A percentile compares a stretch with the other conserved stretches of the same genome.
Conservation (phyloP, 108 stramenopile species). For the Skeletonema potamos region DNA sequence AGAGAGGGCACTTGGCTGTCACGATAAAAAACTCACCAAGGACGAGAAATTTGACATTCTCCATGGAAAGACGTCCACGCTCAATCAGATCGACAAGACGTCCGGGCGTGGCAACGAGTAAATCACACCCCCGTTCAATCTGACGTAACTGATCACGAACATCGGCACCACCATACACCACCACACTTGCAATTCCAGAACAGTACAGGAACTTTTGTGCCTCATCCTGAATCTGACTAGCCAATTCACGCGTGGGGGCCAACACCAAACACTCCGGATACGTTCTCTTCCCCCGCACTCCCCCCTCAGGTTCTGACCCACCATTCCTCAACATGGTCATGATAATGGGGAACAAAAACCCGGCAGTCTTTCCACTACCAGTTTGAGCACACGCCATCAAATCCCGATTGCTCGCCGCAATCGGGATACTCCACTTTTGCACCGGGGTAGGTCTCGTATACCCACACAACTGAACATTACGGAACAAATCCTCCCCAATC, state of each 20-base stretch:
- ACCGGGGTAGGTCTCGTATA: constrained; percentile 97
- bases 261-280: constrained; percentile 91
- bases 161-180: constrained; percentile 95
- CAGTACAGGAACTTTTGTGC: constrained; percentile 94
- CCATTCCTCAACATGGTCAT: constrained; percentile 86
- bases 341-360: constrained; percentile 97
- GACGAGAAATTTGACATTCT: constrained; percentile 83
- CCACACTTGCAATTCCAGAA: constrained; percentile 93
- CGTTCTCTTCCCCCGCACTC: constrained; percentile 46
- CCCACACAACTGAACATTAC: constrained; percentile 91
- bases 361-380: constrained; percentile 96
- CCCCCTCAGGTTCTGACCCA: constrained; percentile 64
- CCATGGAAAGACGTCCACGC: constrained; percentile 88
- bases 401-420: constrained; percentile 88
- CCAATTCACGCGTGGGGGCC: constrained; percentile 98
- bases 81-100: constrained; percentile 95
- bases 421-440: constrained; percentile 98
- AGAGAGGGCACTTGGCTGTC: too few species aligned
- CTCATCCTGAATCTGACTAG: constrained; percentile 97
- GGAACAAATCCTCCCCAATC: constrained; percentile 88
- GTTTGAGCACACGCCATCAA: constrained; percentile 95
- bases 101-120: constrained; percentile 99
- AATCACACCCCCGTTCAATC: constrained; percentile 85
- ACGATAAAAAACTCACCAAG: too few species aligned
- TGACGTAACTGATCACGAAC: constrained; percentile 88